Evolutionary conservation across 805 yeast genomes (phyloP).

Genomic region (Scheffersomyces lignosus): DNA sequence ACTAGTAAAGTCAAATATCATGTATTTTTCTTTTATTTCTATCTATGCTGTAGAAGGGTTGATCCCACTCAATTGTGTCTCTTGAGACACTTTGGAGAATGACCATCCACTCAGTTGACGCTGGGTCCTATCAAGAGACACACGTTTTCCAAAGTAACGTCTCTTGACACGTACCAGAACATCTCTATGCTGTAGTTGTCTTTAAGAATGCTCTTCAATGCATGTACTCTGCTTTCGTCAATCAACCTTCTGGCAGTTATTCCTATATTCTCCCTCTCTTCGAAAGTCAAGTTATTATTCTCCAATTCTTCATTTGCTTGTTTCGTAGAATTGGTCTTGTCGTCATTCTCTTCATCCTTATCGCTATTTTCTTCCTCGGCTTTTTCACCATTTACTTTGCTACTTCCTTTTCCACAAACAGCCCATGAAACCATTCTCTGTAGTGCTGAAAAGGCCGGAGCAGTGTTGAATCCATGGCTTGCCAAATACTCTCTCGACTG

Average conservation of each 20-base stretch:
- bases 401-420: slow-evolving; percentile 60
- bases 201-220: slow-evolving; percentile 33
- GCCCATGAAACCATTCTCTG: slow-evolving; percentile 86
- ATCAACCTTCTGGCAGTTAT: slow-evolving; percentile 66
- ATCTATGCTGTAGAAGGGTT: too few species aligned
- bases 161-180: slow-evolving; percentile 56
- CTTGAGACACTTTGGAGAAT: too few species aligned
- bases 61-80: too few species aligned
- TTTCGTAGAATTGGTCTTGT: too few species aligned
- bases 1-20: too few species aligned
- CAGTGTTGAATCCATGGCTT: slow-evolving; percentile 30
- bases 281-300: slow-evolving; percentile 20
- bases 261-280: slow-evolving; percentile 62
- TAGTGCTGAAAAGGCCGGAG: slow-evolving; percentile 45
- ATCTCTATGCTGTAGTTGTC: slow-evolving; percentile 50
- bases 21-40: too few species aligned
- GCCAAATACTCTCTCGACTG: slow-evolving; percentile 43
- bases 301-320: too few species aligned
- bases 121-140: too few species aligned
- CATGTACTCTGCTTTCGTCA: slow-evolving; percentile 67
- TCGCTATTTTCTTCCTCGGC: slow-evolving; percentile 32
- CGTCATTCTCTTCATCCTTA: slow-evolving; percentile 1
- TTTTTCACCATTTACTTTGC: slow-evolving; percentile 16
- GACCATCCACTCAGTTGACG: too few species aligned
- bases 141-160: slow-evolving; percentile 70